Evolutionary conservation across 192 early-diverging fungal genomes (phyloP), one percentile per base, ranked within the genome.

Genomic region (Gryganskiella cystojenkinii): DNA sequence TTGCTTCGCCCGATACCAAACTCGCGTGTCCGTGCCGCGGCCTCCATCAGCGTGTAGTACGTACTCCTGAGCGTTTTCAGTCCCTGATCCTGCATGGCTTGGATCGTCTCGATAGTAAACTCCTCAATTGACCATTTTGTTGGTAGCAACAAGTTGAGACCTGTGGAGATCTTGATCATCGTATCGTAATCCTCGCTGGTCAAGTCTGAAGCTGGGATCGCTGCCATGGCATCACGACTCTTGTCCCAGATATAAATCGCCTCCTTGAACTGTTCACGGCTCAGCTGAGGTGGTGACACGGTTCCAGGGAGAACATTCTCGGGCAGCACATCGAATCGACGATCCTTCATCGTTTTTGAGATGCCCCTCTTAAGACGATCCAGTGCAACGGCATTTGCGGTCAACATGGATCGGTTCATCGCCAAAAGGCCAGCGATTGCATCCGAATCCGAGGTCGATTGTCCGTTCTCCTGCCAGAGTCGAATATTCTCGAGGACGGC

Each of bases 131-230:
- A 4, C 54, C 66, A 78, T 13, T 59, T 17, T 14, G 19, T 22
- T 13, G 67, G 56, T 7, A 64, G 30, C 24, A 78, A 30, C 52
- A 78, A 42, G 56, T 78, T 78, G 37, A 78, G 37, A 46, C 61
- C 37, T 15, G 59, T 64, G 3, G 31, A 9, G 44, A 78, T 57
- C 30, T 46, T 47, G 54, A 78, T 44, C 61, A 64, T 45, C 1
- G 19, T 15, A 5, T 78, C 74, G 52, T 78, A 69, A 33, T 78
- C 74, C 53, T 78, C 56, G 10, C 37, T 28, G 6, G 74, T 78
- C 42, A 42, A 19, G 6, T 60, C 56, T 28, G 44, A 20, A 15
- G 43, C 14, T 2, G 66, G 66, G 25, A 78, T 68, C 8, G 27
- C 37, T 3, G 45, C 14, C 54, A 67, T 25, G 7, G 67, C 34